A percentile compares a stretch with the other conserved stretches of the same genome.
Conservation (phyloP, 305 asterid species). For the Fraxinus ornus region DNA sequence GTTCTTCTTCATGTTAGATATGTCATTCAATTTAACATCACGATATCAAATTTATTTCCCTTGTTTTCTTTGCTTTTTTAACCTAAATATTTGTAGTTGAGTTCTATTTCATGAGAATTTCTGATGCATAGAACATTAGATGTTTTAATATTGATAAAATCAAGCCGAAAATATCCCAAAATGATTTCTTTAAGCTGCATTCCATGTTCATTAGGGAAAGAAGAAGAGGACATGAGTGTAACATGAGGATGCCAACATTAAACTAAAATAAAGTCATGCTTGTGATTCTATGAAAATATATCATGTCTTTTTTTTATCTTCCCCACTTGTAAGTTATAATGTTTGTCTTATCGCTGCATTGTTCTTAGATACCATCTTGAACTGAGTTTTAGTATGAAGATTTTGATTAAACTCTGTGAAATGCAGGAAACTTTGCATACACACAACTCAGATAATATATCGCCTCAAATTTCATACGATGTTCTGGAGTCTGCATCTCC, state of each 20-base stretch:
- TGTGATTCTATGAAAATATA: neutral
- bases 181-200: neutral
- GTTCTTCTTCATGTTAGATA: constrained; percentile 5
- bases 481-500: constrained; percentile 49
- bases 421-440: constrained; percentile 79
- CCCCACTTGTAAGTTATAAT: neutral
- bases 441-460: constrained; percentile 37
- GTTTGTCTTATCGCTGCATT: neutral
- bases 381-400: neutral
- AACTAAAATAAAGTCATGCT: neutral
- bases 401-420: constrained; percentile 16
- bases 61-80: neutral
- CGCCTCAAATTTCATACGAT: constrained; percentile 35
- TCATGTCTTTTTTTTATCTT: neutral
- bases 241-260: neutral
- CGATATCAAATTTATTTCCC: neutral
- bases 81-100: neutral
- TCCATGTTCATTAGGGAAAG: neutral
- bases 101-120: constrained; percentile 1
- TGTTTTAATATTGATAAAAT: neutral
- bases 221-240: neutral
- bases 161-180: neutral
- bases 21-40: neutral
- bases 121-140: neutral
- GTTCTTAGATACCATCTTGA: neutral